phyloP scores from a whole-genome alignment of 371 early-diverging fungal species.

The Batkoa obscura region DNA sequence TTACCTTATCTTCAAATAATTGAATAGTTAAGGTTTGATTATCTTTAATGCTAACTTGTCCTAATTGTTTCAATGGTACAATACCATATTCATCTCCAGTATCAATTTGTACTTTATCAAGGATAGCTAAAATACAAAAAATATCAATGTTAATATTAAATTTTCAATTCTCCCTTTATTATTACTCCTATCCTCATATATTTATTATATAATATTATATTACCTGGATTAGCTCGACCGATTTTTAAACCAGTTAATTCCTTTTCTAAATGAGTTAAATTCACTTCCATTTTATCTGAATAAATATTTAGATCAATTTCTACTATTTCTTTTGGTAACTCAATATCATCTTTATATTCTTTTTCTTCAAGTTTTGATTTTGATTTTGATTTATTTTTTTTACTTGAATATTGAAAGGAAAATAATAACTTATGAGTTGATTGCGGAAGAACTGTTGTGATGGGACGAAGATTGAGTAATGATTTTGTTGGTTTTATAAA shows the following conservation, averaged over 20 bases:
- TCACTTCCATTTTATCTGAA: constrained; percentile 9
- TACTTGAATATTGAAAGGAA: too few species aligned
- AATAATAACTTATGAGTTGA: too few species aligned
- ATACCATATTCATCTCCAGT: constrained; percentile 20
- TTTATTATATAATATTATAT: background rate
- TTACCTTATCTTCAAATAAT: constrained; percentile 53
- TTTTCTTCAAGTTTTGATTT: too few species aligned
- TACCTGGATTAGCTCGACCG: constrained; percentile 60
- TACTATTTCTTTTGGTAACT: too few species aligned
- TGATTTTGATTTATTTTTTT: too few species aligned
- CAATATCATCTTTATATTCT: too few species aligned
- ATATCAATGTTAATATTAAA: background rate
- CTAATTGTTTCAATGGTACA: constrained; percentile 40
- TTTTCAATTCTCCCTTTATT: background rate
- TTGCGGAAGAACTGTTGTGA: too few species aligned
- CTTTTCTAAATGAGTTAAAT: constrained; percentile 18
- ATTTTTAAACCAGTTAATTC: constrained; percentile 44
- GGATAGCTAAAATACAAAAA: constrained; percentile 24
- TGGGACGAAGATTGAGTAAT: too few species aligned
- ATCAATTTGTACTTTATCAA: constrained; percentile 51
- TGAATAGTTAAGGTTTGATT: constrained; percentile 66
- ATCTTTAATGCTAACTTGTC: constrained; percentile 71
- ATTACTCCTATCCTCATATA: background rate
- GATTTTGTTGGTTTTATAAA: too few species aligned
- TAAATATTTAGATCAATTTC: too few species aligned